Evolutionary conservation across 2,329 filamentous ascomycete genomes (phyloP), one percentile per base, ranked within the genome.

Genomic region (Colletotrichum godetiae): DNA sequence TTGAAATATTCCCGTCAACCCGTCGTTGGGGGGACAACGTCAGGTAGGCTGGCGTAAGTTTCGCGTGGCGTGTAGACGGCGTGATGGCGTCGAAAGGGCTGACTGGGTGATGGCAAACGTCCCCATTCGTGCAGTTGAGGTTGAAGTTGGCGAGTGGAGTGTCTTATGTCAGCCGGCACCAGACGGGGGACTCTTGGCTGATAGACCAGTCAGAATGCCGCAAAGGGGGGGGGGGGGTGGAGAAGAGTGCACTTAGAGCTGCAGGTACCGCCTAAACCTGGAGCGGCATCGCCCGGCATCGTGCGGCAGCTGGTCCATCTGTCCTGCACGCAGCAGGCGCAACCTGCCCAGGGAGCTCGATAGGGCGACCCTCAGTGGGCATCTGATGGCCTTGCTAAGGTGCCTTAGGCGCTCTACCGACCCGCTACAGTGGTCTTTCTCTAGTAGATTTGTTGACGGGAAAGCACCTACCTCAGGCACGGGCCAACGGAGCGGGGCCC

Each of bases 331-430:
- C 33, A 33, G 42, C 42, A 49, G 42, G 42, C 42, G 42, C 42
- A 49, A 49, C 42, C 42, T 22, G 42, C 19, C 42, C 42, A 8
- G 19, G 19, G 24, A 63, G 63, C 33, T 37, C 62, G 57, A 57
- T 52, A 68, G 56, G 68, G 56, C 27, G 62, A 33, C 57, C 57
- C 63, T 72, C 64, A 72, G 69, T 68, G 69, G 58, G 58, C 49
- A 56, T 53, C 27, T 46, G 61, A 29, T 22, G 57, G 59, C 37
- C 22, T 57, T 31, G 62, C 29, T 35, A 55, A 2, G 27, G 27
- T 27, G 4, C 27, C 27, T 27, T 27, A 29, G 53, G 59, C 52
- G 60, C 60, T 64, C 29, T 58, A 53, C 67, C 37, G 37, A 31
- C 52, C 67, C 37, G 29, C 52, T 37, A 13, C 15, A 49, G 42